These are phyloP conservation scores for Penicillium cosmopolitanum DNA, from an alignment of 495 filamentous ascomycete genomes.

Conservation along the genomic window DNA sequence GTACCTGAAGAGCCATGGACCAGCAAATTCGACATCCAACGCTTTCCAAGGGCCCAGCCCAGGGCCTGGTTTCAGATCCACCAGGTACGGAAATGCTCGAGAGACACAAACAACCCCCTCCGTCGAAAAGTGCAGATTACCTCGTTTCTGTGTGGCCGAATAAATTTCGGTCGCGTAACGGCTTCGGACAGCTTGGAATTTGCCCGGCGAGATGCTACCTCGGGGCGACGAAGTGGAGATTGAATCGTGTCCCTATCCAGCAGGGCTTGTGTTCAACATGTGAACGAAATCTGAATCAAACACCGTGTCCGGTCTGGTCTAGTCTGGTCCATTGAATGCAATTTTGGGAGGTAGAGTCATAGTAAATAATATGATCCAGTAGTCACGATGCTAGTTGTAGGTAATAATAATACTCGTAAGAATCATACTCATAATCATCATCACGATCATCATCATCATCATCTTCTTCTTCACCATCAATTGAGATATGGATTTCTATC, in stretches of 20 bases:
- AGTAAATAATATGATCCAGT: background rate
- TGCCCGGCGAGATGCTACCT: background rate
- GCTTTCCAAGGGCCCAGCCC: constrained; percentile 8
- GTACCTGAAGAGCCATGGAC: constrained; percentile 9
- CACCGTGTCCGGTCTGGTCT: background rate
- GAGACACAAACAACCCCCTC: constrained; percentile 1
- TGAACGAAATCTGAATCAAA: background rate
- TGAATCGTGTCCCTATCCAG: background rate
- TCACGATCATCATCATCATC: background rate
- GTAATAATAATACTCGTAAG: background rate
- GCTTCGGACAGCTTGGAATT: background rate
- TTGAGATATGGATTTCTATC: background rate
- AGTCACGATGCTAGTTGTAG: background rate
- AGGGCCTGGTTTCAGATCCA: constrained; percentile 18
- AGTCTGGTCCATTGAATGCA: background rate
- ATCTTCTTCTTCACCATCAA: background rate
- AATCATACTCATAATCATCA: background rate
- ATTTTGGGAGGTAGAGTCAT: background rate
- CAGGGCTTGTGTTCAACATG: background rate
- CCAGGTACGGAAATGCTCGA: constrained; percentile 9
- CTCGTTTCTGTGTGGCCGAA: background rate
- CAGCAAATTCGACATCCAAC: constrained; percentile 3
- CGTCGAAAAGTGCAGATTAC: background rate
- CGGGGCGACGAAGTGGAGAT: constrained; percentile 5
- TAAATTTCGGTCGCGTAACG: background rate